Base-by-base conservation (phyloP, 306 rosid genomes). In the Styphnolobium japonicum region DNA sequence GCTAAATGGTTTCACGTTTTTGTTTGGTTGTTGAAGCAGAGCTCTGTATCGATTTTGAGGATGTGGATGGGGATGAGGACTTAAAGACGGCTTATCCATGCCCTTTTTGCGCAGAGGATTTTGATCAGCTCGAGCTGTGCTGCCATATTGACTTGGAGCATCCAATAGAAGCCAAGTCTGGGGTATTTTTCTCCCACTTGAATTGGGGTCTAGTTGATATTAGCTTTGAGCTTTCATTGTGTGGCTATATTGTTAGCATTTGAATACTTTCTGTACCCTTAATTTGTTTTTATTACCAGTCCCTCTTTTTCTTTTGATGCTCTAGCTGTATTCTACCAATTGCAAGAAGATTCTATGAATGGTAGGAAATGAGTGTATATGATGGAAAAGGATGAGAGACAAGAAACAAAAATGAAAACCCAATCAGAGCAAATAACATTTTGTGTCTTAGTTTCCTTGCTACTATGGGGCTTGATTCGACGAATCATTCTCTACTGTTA, bases 71-170 rank as follows among this genome's bases (percentile, higher is more conserved):
- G 18, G 97, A 86, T 4, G 90, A 86, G 16, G 97, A 89, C 69
- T 52, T 85, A 23, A 82, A 66, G 27, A 71, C 83, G 69, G 87
- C 58, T 7, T 90, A 87, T 80, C 86, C 92, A 8, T 92, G 95
- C 78, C 93, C 92, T 1, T 92, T 80, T 85, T 88, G 97, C 71
- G 52, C 82, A 0, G 93, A 88, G 25, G 90, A 90, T 83, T 89
- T 87, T 86, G 93, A 92, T 83, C 80, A 88, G 60, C 80, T 87
- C 62, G 89, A 86, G 55, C 82, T 90, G 29, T 88, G 90, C 64
- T 83, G 76, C 85, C 97, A 92, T 85, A 71, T 92, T 67, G 93
- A 90, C 46, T 82, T 83, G 34, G 86, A 90, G n/a, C 97, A 92
- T 81, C 73, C 87, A 15, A 19, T 77, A 23, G 89, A 90, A 76